These are phyloP conservation scores for Neofusicoccum ribis DNA, from an alignment of 2,329 filamentous ascomycete genomes.

Conservation along the genomic window DNA sequence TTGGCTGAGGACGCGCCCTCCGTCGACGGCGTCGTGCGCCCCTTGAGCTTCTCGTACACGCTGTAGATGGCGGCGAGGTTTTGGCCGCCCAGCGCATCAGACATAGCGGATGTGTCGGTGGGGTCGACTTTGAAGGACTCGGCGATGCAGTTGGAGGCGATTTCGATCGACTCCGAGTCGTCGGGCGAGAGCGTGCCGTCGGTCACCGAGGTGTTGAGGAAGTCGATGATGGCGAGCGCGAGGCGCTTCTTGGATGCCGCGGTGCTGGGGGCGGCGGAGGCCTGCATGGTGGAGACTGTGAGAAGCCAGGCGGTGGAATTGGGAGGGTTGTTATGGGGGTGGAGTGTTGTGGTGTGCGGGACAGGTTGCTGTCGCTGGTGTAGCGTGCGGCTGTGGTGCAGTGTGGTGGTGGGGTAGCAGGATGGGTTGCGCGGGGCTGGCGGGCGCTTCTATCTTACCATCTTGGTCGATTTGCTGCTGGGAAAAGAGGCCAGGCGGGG, in stretches of 20 bases:
- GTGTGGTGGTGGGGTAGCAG: not conserved
- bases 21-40: constrained; percentile 54
- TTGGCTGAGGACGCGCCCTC: constrained; percentile 44
- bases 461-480: too few species aligned
- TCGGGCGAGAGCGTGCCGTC: constrained; percentile 88
- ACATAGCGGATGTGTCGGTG: constrained; percentile 69
- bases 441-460: not conserved
- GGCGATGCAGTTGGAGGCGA: constrained; percentile 90
- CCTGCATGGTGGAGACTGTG: constrained; percentile 27
- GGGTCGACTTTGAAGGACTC: constrained; percentile 95
- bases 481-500: not conserved
- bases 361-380: not conserved
- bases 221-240: constrained; percentile 95
- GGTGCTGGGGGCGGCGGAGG: constrained; percentile 30
- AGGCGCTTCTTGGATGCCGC: constrained; percentile 73
- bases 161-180: constrained; percentile 90
- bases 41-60: constrained; percentile 93
- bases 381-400: not conserved
- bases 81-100: constrained; percentile 79
- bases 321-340: not conserved
- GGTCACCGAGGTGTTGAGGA: constrained; percentile 77
- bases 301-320: not conserved
- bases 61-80: constrained; percentile 88
- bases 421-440: not conserved
- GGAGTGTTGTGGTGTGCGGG: not conserved